phyloP scores from a whole-genome alignment of 1,284 basidiomycete genomes.

The Paramarasmius palmivorus region DNA sequence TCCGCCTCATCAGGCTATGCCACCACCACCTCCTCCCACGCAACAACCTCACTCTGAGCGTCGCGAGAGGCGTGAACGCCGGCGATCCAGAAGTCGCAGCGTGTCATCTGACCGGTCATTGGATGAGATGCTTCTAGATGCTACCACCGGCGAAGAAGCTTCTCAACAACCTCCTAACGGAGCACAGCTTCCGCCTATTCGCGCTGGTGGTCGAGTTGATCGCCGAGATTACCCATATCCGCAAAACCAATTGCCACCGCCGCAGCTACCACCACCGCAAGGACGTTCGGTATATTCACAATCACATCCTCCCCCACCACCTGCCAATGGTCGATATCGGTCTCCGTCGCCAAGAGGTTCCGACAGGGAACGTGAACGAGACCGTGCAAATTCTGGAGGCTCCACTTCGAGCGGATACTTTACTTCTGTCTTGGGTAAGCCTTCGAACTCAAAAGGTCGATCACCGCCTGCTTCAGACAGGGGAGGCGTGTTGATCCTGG shows the following conservation, averaged over 20 bases:
- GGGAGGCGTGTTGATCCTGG: too few relatives aligned
- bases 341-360: neutral
- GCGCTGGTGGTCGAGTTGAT: neutral
- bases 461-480: too few relatives aligned
- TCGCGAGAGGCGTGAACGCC: neutral
- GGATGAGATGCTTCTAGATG: slow-evolving; percentile 1
- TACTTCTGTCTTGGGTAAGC: too few relatives aligned
- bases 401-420: too few relatives aligned
- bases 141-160: neutral
- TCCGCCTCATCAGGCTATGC: too few relatives aligned
- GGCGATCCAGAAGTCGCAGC: neutral
- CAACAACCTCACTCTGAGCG: neutral
- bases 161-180: neutral
- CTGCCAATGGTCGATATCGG: neutral
- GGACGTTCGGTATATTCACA: neutral
- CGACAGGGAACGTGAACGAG: too few relatives aligned
- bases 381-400: too few relatives aligned
- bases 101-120: slow-evolving; percentile 1
- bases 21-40: too few relatives aligned
- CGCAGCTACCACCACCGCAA: neutral
- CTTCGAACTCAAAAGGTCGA: too few relatives aligned
- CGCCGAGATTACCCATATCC: neutral
- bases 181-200: slow-evolving; percentile 7
- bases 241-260: neutral
- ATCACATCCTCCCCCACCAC: neutral